Evolutionary conservation across 2,329 filamentous ascomycete species (phyloP), one percentile per base, ranked within the genome.

Genomic region (Beauveria sp.): DNA sequence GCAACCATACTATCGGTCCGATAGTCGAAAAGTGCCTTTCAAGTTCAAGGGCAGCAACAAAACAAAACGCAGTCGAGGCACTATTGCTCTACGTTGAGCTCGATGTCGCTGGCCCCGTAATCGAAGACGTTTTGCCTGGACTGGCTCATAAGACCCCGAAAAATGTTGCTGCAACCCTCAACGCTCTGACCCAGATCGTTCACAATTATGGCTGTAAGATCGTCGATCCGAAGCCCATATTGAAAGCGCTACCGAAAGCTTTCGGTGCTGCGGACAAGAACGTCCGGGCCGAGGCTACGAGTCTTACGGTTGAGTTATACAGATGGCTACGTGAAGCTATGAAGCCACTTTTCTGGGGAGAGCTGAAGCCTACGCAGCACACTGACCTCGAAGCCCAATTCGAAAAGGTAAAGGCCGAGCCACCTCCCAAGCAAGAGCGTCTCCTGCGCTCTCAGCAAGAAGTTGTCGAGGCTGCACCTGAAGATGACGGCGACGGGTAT

Each of bases 241-340:
- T 98, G 63, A 98, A 98, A 72, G 78, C 84, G 12, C 79, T 99
- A 2, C 92, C 95, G 3, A 96, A 96, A 71, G 88, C 88, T 2
- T 99, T 97, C 71, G 91, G 91, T 22, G 95, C 98, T 72, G 93
- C 95, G 38, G 95, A 99, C 80, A 99, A 99, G 77, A 98, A 98
- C 72, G 91, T 99, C 18, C 88, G 95, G 74, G 92, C 93, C 3
- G 95, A 97, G 73, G 92, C 93, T 30, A 95, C 95, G 52, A 92
- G 89, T 67, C 79, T 99, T 62, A 89, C 93, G 0, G 91, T 97
- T 53, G 96, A 99, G 72, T 85, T 99, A 62, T 99, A 99, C 75
- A 83, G 95, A 74, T 99, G 96, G 95, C 81, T 99, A 40, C 89
- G 93, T 67, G 95, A 99, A 66, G 93, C 93, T 12, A 97, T 99